These are phyloP conservation scores for Hippophae rhamnoides DNA, from an alignment of 306 rosid genomes.

Conservation along the genomic window DNA sequence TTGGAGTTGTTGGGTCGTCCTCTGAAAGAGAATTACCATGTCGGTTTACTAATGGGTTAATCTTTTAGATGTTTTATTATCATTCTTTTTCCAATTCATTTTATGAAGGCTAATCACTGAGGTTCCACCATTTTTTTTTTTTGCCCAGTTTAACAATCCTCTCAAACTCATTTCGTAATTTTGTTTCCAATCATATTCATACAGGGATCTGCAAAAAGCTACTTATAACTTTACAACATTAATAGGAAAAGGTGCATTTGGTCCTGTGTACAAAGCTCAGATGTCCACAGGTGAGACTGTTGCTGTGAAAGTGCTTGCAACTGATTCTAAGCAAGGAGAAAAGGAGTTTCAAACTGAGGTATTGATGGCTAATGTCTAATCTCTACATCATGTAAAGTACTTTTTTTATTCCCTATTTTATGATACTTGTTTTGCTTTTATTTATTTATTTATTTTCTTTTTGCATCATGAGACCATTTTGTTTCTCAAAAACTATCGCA, in stretches of 20 bases:
- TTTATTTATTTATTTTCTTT: neutral
- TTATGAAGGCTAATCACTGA: no score
- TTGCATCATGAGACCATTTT: constrained; percentile 2
- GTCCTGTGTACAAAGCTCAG: constrained; percentile 96
- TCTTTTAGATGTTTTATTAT: no score
- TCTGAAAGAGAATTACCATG: no score
- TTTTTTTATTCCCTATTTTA: neutral
- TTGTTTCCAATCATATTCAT: constrained; percentile 6
- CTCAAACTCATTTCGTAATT: neutral
- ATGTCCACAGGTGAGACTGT: constrained; percentile 85
- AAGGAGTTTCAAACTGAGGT: constrained; percentile 98
- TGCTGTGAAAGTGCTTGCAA: constrained; percentile 95
- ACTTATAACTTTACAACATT: constrained; percentile 82
- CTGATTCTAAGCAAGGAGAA: constrained; percentile 95
- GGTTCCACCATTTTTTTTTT: no score
- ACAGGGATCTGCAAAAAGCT: constrained; percentile 95
- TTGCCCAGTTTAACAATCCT: no score
- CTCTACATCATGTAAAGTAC: neutral
- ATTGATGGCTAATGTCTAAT: constrained; percentile 3
- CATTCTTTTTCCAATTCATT: no score
- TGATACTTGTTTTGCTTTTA: neutral
- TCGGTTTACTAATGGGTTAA: no score
- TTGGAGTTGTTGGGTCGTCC: neutral
- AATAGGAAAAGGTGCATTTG: constrained; percentile 96
- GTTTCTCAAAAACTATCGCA: constrained; percentile 1